Base-by-base conservation (phyloP, 257 asterid species). In the Echites panduratus region DNA sequence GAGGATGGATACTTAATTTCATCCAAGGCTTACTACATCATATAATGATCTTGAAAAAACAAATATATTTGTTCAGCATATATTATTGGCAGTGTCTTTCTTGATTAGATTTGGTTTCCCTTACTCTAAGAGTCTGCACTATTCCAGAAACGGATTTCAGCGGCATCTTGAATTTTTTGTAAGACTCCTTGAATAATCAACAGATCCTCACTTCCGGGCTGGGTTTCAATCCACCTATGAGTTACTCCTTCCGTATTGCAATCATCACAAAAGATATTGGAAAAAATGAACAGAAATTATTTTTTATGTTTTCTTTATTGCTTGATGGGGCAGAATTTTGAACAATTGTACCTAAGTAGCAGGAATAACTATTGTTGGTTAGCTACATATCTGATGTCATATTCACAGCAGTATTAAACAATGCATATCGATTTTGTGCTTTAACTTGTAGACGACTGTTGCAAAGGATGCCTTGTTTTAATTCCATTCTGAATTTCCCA, bases 401-500 rank as follows among this genome's bases (percentile, higher is more conserved):
- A 62, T 19, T 12, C 12, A 32, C 32, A 62, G 24, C 67, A 32
- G 17, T 27, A 29, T 19, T 12, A 68, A 16, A 48, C 19, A 17
- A 49, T 35, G 26, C 26, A 47, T 47, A 14, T 1, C 24, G 16
- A n/a, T 68, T 68, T 29, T 45, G 20, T 45, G 57, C 6, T 24
- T 53, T 67, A 44, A 58, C 6, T 41, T 48, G 50, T 62, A 7
- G 3, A 49, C 11, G 43, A 22, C 19, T 68, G 7, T 50, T 20
- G 49, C 66, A 49, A 6, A 44, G 22, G 29, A 66, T 32, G 50
- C 48, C 47, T n/a, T 38, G 19, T 44, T 24, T 22, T 41, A 9
- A 32, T 14, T 26, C 9, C 49, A 4, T 7, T 61, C 43, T 75
- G 40, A 61, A 44, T 56, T 22, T 66, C 77, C 72, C 79, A 82